A percentile compares a stretch with the other conserved stretches of the same genome.
Evolutionary conservation across 352 stramenopile genomes (phyloP).

Genomic region (Phytopythium chamaehyphon): DNA sequence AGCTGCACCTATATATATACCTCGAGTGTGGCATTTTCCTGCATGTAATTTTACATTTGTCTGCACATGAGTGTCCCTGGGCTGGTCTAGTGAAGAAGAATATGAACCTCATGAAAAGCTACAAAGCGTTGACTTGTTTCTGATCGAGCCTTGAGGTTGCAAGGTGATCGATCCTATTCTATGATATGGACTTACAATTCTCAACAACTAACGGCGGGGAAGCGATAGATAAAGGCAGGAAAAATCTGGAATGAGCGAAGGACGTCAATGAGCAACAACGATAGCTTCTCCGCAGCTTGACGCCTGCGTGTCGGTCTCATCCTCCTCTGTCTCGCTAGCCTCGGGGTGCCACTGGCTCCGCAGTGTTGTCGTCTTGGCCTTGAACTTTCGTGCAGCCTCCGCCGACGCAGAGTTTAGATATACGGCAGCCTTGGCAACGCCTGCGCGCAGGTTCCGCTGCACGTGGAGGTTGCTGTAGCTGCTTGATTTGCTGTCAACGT

Average conservation of each 20-base stretch:
- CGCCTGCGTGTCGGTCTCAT: slow-evolving; percentile 15
- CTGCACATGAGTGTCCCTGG: neutral
- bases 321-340: slow-evolving; percentile 37
- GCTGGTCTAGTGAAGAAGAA: too few relatives aligned
- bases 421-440: slow-evolving; percentile 39
- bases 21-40: too few relatives aligned
- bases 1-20: slow-evolving; percentile 3
- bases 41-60: slow-evolving; percentile 14
- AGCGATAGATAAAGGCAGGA: too few relatives aligned
- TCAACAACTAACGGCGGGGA: too few relatives aligned
- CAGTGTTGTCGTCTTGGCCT: slow-evolving; percentile 15
- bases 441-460: slow-evolving; percentile 18
- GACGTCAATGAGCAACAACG: too few relatives aligned
- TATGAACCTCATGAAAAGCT: too few relatives aligned
- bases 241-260: neutral
- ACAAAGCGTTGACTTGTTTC: too few relatives aligned
- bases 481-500: slow-evolving; percentile 7
- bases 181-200: too few relatives aligned
- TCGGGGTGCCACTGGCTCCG: slow-evolving; percentile 14
- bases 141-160: neutral
- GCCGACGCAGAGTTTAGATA: slow-evolving; percentile 43
- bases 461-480: slow-evolving; percentile 20
- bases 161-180: slow-evolving; percentile 3
- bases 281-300: too few relatives aligned
- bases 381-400: slow-evolving; percentile 55